Percentiles rank a stretch among this genome's conserved stretches.
Evolutionary conservation across 2,329 filamentous ascomycete species (phyloP).

Genomic region (Lachnellula cervina): DNA sequence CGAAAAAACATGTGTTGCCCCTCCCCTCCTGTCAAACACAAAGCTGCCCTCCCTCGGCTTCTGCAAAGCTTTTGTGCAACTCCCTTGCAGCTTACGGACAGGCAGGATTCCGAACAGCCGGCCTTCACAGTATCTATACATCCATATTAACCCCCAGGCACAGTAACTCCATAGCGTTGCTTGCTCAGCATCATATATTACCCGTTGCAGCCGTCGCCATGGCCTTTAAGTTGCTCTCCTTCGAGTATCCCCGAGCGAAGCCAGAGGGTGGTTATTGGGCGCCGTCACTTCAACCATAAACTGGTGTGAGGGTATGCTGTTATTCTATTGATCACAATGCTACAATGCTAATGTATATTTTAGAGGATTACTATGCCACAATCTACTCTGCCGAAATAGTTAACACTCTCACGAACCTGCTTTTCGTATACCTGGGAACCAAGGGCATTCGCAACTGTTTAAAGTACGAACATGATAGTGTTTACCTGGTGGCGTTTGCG

Average conservation of each 20-base stretch:
- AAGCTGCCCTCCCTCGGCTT: neutral
- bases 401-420: constrained; percentile 74
- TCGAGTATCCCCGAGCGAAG: constrained; percentile 31
- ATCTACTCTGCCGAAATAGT: constrained; percentile 72
- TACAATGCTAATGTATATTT: constrained; percentile 7
- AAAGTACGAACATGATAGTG: constrained; percentile 64
- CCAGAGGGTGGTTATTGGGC: constrained; percentile 31
- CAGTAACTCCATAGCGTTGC: neutral
- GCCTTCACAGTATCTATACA: neutral
- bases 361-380: constrained; percentile 70
- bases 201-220: constrained; percentile 12
- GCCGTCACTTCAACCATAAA: constrained; percentile 42
- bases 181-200: neutral
- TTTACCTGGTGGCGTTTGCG: constrained; percentile 65
- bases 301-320: constrained; percentile 64
- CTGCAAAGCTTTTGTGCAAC: neutral
- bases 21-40: neutral
- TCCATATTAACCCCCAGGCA: neutral
- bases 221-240: constrained; percentile 23
- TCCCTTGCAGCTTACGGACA: neutral
- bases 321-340: neutral
- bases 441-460: constrained; percentile 72
- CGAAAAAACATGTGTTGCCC: neutral
- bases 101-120: neutral
- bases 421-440: constrained; percentile 74